phyloP scores from a whole-genome alignment of 495 filamentous ascomycete genomes.

The Sordaria brevicollis region DNA sequence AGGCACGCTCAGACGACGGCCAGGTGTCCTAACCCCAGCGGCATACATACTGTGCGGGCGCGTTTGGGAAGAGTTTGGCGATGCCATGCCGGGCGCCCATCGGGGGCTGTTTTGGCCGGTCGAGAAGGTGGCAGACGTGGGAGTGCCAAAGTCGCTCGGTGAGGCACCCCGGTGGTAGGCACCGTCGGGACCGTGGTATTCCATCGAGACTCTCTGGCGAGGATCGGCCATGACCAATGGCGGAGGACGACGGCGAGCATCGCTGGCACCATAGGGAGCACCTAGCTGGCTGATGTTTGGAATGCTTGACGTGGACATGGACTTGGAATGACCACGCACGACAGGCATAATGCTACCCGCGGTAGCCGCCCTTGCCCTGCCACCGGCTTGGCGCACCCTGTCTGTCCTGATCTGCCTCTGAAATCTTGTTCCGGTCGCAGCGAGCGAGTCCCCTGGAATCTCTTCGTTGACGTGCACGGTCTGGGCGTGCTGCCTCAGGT shows the following conservation, averaged over 20 bases:
- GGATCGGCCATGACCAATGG: constrained; percentile 71
- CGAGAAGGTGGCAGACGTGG: constrained; percentile 64
- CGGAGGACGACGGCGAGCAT: constrained; percentile 62
- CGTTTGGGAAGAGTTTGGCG: constrained; percentile 56
- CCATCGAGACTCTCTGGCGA: constrained; percentile 50
- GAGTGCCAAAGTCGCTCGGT: constrained; percentile 64
- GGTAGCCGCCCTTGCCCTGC: constrained; percentile 66
- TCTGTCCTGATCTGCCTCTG: constrained; percentile 85
- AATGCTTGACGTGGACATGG: constrained; percentile 67
- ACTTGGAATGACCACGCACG: constrained; percentile 70
- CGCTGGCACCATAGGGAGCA: constrained; percentile 54
- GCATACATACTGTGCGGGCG: constrained; percentile 56
- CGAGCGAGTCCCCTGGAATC: constrained; percentile 85
- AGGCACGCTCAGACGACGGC: constrained; percentile 72
- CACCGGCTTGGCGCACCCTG: constrained; percentile 56
- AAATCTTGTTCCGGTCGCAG: constrained; percentile 86
- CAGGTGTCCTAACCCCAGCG: constrained; percentile 52
- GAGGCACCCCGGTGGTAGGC: constrained; percentile 48
- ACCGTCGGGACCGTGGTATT: constrained; percentile 44
- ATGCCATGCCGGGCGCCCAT: constrained; percentile 52
- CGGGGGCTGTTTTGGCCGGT: constrained; percentile 63
- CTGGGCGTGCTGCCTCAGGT: constrained; percentile 91
- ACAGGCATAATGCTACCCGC: constrained; percentile 51
- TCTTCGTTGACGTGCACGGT: constrained; percentile 98
- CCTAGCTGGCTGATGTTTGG: constrained; percentile 55